Evolutionary conservation across 2,329 filamentous ascomycete genomes (phyloP).

Genomic region (Aureobasidium mangrovei): DNA sequence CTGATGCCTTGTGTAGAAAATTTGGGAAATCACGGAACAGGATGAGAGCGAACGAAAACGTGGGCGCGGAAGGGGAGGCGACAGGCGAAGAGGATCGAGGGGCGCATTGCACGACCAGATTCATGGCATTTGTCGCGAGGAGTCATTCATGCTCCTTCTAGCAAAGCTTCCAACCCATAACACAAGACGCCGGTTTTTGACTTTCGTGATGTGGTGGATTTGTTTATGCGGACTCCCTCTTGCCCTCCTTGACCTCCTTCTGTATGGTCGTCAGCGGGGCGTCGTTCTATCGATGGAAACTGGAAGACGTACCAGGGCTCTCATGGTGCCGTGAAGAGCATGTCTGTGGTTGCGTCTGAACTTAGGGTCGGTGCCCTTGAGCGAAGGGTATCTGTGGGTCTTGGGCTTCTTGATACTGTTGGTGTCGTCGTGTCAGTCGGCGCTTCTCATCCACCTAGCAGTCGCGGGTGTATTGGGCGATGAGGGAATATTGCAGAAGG

Average conservation of each 20-base stretch:
- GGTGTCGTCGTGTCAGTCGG: conserved; percentile 8
- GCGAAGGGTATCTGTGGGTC: conserved; percentile 96
- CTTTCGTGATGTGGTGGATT: conserved; percentile 15
- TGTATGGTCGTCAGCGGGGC: conserved; percentile 36
- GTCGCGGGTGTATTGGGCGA: not conserved
- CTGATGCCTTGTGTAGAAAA: conserved; percentile 44
- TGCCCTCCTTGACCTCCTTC: conserved; percentile 98
- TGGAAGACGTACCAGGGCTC: conserved; percentile 71
- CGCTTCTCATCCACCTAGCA: not conserved
- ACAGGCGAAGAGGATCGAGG: not conserved
- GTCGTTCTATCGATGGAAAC: not conserved
- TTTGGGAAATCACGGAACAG: not conserved
- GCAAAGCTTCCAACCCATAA: conserved; percentile 15
- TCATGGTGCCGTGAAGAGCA: conserved; percentile 97
- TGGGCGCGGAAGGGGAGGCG: not conserved
- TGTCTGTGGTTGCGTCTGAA: conserved; percentile 99
- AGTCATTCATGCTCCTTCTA: conserved; percentile 14
- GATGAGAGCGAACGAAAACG: conserved; percentile 5
- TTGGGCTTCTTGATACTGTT: conserved; percentile 99
- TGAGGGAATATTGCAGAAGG: not conserved
- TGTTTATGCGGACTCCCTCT: conserved; percentile 74
- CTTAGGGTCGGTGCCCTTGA: conserved; percentile 98
- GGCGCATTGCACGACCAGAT: conserved; percentile 14
- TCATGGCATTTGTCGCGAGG: conserved; percentile 14
- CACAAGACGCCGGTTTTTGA: conserved; percentile 13